Evolutionary conservation across 345 rosid species (phyloP).

Genomic region (Syzygium jambos): DNA sequence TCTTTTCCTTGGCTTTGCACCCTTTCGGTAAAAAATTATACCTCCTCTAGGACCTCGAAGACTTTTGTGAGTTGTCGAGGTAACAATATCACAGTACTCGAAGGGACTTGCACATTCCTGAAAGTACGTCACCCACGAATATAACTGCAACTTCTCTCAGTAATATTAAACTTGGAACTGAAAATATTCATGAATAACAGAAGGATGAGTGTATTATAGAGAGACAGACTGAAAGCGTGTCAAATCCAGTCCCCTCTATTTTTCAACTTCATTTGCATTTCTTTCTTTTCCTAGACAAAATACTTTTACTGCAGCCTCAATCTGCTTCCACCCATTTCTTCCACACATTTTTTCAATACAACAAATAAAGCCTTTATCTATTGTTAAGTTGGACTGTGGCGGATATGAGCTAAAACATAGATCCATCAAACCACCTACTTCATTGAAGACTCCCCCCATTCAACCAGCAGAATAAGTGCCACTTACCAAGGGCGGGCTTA

Average conservation of each 20-base stretch:
- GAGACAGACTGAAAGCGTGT: background rate
- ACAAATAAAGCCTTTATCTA: background rate
- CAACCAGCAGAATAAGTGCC: background rate
- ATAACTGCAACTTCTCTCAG: background rate
- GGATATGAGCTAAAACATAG: background rate
- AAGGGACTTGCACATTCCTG: slow-evolving; percentile 78
- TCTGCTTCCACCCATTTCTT: background rate
- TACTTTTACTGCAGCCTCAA: background rate
- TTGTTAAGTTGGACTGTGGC: background rate
- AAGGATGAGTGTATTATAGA: background rate
- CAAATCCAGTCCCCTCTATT: background rate
- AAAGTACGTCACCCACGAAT: background rate
- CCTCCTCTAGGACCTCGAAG: slow-evolving; percentile 96
- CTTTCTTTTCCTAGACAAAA: background rate
- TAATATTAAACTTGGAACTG: background rate
- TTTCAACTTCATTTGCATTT: background rate
- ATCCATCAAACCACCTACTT: background rate
- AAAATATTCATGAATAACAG: background rate
- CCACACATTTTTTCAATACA: background rate
- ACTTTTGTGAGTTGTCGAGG: slow-evolving; percentile 92
- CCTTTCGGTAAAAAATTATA: slow-evolving; percentile 74
- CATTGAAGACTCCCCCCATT: background rate
- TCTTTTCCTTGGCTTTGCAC: slow-evolving; percentile 57
- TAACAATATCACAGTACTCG: slow-evolving; percentile 80
- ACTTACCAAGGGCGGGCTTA: background rate